These are phyloP conservation scores for Pleurotus salmoneostramineus DNA, from an alignment of 768 basidiomycete genomes.

Conservation along the genomic window DNA sequence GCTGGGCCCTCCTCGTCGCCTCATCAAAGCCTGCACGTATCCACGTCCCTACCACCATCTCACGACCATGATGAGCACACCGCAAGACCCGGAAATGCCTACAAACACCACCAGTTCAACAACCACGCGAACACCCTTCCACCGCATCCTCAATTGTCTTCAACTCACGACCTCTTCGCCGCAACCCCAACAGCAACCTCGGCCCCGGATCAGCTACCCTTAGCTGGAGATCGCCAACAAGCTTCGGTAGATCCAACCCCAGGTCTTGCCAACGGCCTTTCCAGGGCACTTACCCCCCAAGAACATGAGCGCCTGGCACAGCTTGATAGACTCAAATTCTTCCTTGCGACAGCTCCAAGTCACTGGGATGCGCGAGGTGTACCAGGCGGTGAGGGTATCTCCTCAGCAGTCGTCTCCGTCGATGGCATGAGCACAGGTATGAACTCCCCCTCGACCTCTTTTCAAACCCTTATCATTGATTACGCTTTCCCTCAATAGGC, in stretches of 20 bases:
- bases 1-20: slow-evolving; percentile 16
- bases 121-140: slow-evolving; percentile 16
- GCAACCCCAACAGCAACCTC: slow-evolving; percentile 11
- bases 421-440: slow-evolving; percentile 1
- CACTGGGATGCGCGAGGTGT: slow-evolving; percentile 49
- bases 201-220: slow-evolving; percentile 9
- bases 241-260: slow-evolving; percentile 14
- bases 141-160: slow-evolving; percentile 6
- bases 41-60: slow-evolving; percentile 30
- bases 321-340: slow-evolving; percentile 83
- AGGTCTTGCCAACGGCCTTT: slow-evolving; percentile 27
- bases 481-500: not conserved
- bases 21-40: slow-evolving; percentile 32
- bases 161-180: slow-evolving; percentile 1
- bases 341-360: slow-evolving; percentile 81
- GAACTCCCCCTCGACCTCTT: not conserved
- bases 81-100: slow-evolving; percentile 44
- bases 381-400: slow-evolving; percentile 4
- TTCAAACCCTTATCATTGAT: not conserved
- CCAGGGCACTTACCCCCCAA: slow-evolving; percentile 53
- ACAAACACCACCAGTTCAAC: slow-evolving; percentile 41
- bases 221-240: not conserved
- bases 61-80: slow-evolving; percentile 43
- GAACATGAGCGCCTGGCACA: slow-evolving; percentile 73
- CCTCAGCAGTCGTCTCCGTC: not conserved